Base-by-base conservation (phyloP, 2,329 filamentous ascomycete species). In the Ceratocystis albifundus region DNA sequence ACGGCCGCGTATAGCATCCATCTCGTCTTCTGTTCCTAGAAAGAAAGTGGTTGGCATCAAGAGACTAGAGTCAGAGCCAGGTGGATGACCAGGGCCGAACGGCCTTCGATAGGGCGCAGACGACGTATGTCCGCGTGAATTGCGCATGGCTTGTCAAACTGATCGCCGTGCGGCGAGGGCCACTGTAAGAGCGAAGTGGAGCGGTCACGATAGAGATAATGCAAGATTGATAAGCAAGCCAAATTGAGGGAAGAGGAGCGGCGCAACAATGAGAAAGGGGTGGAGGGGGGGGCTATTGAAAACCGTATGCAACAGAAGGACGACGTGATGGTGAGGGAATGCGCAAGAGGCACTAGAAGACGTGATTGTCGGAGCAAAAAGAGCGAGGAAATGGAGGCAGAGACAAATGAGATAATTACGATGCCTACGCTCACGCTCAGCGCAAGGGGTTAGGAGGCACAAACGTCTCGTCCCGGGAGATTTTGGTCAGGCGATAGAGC, bases 21-120 rank as follows among this genome's bases (percentile, higher is more conserved):
- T 66, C 12, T 66, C 64, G 36, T 44, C 64, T 32, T 66, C 64
- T 3, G 64, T 66, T 46, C 64, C 64, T 8, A 66, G 59, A 36
- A 66, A 48, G 46, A 66, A 66, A 2, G 64, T 30, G 45, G 36
- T 59, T 15, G 53, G 53, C 25, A 59, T 59, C 17, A 8, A 7
- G 53, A 17, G 25, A 30, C 25, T 30, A 17, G 53, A 59, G 6
- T 30, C 46, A 41, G 15, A 22, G 10, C 57, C 8, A 15, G 57
- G 22, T 36, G 17, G 30, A 22, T 17, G 41, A 20, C 30, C 48
- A 57, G 55, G 25, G 30, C 28, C 53, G 28, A 41, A 59, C 20
- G 32, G 53, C 45, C 25, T 44, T 32, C 64, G 50, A 41, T 65
- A 50, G 20, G 53, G 12, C 64, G 25, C 22, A 36, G 20, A 20